Evolutionary conservation across 208 protist species (phyloP), one percentile per base, ranked within the genome.

Genomic region (Wallacemonas sp.): DNA sequence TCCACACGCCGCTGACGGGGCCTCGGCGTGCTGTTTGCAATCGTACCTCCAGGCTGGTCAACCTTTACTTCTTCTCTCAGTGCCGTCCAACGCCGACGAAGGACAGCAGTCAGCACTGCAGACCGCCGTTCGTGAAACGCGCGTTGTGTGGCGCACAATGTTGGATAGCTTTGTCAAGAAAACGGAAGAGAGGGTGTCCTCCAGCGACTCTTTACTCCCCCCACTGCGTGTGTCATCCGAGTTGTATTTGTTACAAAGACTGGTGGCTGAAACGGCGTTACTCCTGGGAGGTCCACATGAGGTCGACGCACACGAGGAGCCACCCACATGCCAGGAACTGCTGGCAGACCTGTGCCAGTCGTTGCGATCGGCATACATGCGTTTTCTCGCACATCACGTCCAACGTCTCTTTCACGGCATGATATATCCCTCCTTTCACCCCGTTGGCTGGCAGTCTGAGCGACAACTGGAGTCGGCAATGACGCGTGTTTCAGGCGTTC

Each of bases 401-500:
- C 33, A 47, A 4, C 39, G 4, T 17, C 38, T 49, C 11, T 49
- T 30, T 38, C 39, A 47, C 4, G 56, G 11, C 31, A 62, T 62
- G 56, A 6, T 49, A 3, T 44, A 34, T 1, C 36, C 39, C 2
- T 6, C 56, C 51, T 58, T 58, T 38, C 51, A 58, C 30, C 51
- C 51, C 5, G 51, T 58, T 22, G 14, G 19, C 26, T 58, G 51
- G 51, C 51, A 58, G 51, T n/a, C 31, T 14, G 51, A 34, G 1
- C 51, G 51, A 3, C n/a, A 42, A 14, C 51, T 58, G 4, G 51
- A 58, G 30, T 58, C 51, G 30, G 17, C 51, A 11, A 58, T 58
- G 51, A 21, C 56, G 36, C 56, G 56, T 27, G 28, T 38, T 31
- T 26, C 51, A 9, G 56, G 41, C 21, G 56, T 49, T 22, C 56